Base-by-base conservation (phyloP, 169 alveolate species). In the Theileria parva region DNA sequence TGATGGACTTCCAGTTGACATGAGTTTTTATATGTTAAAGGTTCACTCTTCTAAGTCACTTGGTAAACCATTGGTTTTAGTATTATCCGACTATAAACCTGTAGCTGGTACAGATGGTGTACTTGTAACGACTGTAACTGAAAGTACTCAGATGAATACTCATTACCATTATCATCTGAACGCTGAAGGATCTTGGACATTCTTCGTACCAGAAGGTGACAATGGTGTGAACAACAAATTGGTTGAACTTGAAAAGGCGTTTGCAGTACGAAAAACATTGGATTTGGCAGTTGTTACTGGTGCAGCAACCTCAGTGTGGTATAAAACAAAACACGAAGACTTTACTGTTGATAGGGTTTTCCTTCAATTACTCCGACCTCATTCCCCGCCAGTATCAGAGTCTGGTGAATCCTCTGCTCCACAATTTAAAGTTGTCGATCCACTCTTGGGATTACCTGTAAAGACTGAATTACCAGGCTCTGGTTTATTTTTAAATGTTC, bases 1-100 rank as follows among this genome's bases (percentile, higher is more conserved):
- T 21, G 66, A 57, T 57, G 66, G 66, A 19, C 66, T 57, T 19
- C 66, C 66, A 9, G 28, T 21, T 25, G 66, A 57, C 34, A 57
- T 25, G 37, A 25, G 28, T 19, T 57, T 57, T 25, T 57, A 57
- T 25, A 21, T 57, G 37, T 9, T 57, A 25, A 19, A 57, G 15
- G 66, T 57, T 13, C n/a, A 21, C 66, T 21, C 66, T 19, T 57
- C 66, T 21, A 57, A 57, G n/a, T 19, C 28, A n/a, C 34, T 25
- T 19, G 32, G 32, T 19, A 57, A 57, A n/a, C 66, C 66, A 25
- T 25, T 57, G 66, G 37, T 57, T 25, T 13, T 57, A 25, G 66
- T 57, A 5, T 57, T 57, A 11, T 57, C 27, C 66, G 66, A 57
- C 66, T 5, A 57, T 25, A 19, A 57, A n/a, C 27, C 8, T 25